Conservation (phyloP, 2,329 filamentous ascomycete genomes). For the Botrytis porri region DNA sequence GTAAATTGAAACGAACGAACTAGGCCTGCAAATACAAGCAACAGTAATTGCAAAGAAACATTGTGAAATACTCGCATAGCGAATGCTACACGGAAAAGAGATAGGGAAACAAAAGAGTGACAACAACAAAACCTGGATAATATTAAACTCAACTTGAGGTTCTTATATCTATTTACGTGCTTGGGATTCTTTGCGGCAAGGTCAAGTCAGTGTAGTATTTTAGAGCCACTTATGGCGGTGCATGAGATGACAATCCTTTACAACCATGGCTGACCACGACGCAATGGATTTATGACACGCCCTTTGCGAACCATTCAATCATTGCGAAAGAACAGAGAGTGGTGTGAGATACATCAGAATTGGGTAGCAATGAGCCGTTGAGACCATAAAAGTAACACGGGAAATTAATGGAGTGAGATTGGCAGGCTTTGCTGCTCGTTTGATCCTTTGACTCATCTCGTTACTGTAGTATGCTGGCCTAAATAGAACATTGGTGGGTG, state of each 20-base stretch:
- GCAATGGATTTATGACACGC: not conserved
- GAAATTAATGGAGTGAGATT: not conserved
- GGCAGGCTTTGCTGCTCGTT: not conserved
- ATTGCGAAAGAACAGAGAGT: not conserved
- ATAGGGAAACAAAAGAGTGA: not conserved
- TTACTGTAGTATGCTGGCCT: not conserved
- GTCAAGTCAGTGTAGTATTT: not conserved
- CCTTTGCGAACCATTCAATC: not conserved
- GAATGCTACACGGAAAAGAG: not conserved
- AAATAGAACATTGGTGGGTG: not conserved
- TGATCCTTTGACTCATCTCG: not conserved
- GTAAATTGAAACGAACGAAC: not conserved
- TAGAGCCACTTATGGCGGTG: not conserved
- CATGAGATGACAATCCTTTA: not conserved
- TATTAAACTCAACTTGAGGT: not conserved
- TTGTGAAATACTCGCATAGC: not conserved
- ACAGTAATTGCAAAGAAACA: not conserved
- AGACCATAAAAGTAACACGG: not conserved
- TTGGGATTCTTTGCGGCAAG: not conserved
- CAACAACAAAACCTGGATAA: not conserved
- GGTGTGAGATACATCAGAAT: not conserved
- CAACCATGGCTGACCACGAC: not conserved
- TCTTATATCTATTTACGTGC: not conserved
- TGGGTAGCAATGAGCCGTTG: not conserved
- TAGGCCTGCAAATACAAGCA: not conserved